These are phyloP conservation scores for Calonectria naviculata DNA, from an alignment of 2,329 filamentous ascomycete genomes.

Conservation along the genomic window DNA sequence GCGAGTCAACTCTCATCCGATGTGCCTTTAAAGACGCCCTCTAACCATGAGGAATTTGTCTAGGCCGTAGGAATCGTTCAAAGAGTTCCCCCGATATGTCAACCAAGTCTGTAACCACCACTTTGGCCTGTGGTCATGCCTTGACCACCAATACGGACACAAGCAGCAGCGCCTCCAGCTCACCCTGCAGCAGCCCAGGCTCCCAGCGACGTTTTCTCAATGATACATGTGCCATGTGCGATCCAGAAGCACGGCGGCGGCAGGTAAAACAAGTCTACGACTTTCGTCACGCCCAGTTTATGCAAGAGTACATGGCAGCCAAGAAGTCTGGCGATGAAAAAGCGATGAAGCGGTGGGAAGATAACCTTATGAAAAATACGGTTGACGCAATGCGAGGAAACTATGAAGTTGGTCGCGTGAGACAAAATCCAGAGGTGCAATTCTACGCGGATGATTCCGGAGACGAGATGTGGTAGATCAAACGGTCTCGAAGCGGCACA, in stretches of 20 bases:
- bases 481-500: neutral
- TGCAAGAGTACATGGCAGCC: constrained; percentile 40
- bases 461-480: constrained; percentile 8
- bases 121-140: constrained; percentile 40
- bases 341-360: constrained; percentile 36
- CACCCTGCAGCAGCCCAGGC: constrained; percentile 23
- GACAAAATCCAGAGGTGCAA: constrained; percentile 32
- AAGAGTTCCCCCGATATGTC: constrained; percentile 32
- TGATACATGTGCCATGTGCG: constrained; percentile 52
- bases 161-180: constrained; percentile 12
- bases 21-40: neutral
- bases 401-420: constrained; percentile 35
- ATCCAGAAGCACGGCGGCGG: constrained; percentile 43
- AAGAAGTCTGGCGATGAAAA: constrained; percentile 34
- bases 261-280: constrained; percentile 40
- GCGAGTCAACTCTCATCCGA: neutral
- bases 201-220: constrained; percentile 37
- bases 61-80: neutral
- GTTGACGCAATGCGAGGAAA: constrained; percentile 32
- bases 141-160: constrained; percentile 29
- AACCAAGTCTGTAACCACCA: constrained; percentile 35
- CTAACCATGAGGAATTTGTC: neutral
- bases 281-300: constrained; percentile 38
- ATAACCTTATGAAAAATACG: constrained; percentile 35
- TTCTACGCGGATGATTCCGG: constrained; percentile 29